These are phyloP conservation scores for Gillenia trifoliata DNA, from an alignment of 306 rosid species.

Conservation along the genomic window DNA sequence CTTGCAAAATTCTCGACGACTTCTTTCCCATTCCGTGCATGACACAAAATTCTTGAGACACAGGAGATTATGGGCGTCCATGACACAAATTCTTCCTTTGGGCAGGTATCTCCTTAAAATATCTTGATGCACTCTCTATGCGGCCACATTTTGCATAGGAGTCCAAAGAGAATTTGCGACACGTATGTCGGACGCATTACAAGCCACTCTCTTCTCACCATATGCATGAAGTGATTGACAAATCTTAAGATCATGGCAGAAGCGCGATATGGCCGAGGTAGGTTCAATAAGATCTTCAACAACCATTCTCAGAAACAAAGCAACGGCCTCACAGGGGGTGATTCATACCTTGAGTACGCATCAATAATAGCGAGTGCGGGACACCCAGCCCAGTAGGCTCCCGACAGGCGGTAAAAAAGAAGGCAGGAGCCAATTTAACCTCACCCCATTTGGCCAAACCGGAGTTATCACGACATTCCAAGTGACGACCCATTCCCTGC, in stretches of 20 bases:
- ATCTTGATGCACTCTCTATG: too few relatives aligned
- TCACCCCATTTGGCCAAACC: conserved; percentile 60
- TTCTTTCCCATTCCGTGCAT: conserved; percentile 68
- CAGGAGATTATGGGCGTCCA: conserved; percentile 68
- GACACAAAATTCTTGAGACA: too few relatives aligned
- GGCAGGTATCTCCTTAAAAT: too few relatives aligned
- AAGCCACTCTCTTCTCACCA: too few relatives aligned
- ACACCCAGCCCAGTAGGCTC: background rate
- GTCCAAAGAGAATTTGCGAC: too few relatives aligned
- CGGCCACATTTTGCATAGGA: too few relatives aligned
- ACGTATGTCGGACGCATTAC: too few relatives aligned
- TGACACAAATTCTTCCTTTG: conserved; percentile 54
- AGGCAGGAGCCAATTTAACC: conserved; percentile 42
- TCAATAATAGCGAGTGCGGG: background rate
- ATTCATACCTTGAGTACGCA: background rate
- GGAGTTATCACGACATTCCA: too few relatives aligned
- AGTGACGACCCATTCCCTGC: too few relatives aligned
- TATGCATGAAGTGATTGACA: too few relatives aligned
- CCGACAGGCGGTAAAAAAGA: background rate
- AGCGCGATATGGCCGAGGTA: conserved; percentile 51
- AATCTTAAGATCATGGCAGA: conserved; percentile 46
- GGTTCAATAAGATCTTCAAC: conserved; percentile 38
- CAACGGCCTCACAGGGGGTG: background rate
- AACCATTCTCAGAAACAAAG: background rate
- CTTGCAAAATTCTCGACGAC: conserved; percentile 46